Evolutionary conservation across 1,284 basidiomycete genomes (phyloP), one percentile per base, ranked within the genome.

Genomic region (Microbotryum saponariae): DNA sequence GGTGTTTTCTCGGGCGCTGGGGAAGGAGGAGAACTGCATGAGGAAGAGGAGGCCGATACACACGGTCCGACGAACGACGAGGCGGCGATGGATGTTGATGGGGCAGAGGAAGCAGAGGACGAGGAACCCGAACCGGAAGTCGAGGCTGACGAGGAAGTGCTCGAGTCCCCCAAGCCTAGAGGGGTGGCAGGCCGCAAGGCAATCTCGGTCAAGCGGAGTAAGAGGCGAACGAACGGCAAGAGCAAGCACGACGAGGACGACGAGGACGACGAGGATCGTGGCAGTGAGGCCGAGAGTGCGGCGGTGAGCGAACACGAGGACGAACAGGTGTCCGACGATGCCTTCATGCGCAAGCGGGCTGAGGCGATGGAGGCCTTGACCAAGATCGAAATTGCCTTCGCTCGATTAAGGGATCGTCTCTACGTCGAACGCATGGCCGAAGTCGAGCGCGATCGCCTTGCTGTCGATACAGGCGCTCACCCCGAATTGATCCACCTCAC

Each of bases 401-500:
- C 81, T 1, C 75, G 78, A 44, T 69, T 83, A 49, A 71, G 82
- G 29, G 81, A 83, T 70, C 74, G 78, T 45, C 75, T 82, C 23
- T 82, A 81, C 70, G 71, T 81, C 42, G 82, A 83, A 68, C 72
- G 80, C 6, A 76, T 82, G 71, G 77, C 79, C 57, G 81, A 83
- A 65, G 76, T 81, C 49, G 78, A 78, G 23, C 74, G 75, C 44
- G 82, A 83, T 70, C 78, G 80, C 61, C 77, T 79, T 31, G 78
- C 79, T 75, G 76, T 83, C 49, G 66, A 79, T 29, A 56, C 70
- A 87, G 89, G 84, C 42, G 82, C 82, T 1, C 90, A 93, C 71
- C 90, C 91, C 0, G 90, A 93, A 72, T 78, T 91, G 61, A 78
- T 86, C 20, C 84, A 90, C 73, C 77, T 93, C 5, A 87, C 88